Evolutionary conservation across 306 rosid species (phyloP).

Genomic region (Fagus crenata): DNA sequence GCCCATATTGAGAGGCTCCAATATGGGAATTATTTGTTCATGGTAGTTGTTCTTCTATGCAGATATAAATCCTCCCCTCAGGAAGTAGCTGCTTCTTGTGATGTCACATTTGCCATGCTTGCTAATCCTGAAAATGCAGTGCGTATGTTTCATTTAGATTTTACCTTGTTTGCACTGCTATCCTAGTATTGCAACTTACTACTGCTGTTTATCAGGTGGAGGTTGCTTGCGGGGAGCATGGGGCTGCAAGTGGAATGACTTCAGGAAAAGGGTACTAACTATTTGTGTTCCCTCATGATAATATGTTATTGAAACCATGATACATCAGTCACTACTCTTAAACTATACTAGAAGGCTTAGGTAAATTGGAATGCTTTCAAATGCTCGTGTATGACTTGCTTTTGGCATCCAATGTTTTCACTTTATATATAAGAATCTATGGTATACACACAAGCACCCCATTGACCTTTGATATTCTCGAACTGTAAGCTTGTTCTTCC

Average conservation of each 20-base stretch:
- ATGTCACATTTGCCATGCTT: constrained; percentile 96
- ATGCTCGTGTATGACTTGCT: not conserved
- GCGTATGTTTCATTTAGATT: constrained; percentile 41
- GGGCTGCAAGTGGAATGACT: constrained; percentile 76
- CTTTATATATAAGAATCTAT: not conserved
- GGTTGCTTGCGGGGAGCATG: constrained; percentile 84
- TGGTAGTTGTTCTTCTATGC: constrained; percentile 21
- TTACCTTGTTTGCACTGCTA: constrained; percentile 7
- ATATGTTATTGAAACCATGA: not conserved
- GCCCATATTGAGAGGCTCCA: constrained; percentile 1
- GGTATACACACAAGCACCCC: not conserved
- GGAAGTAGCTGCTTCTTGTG: constrained; percentile 92
- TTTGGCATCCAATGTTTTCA: not conserved
- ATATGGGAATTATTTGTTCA: constrained; percentile 10
- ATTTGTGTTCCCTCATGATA: not conserved
- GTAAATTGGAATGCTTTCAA: not conserved
- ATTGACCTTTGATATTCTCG: constrained; percentile 3
- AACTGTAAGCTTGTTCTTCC: constrained; percentile 6
- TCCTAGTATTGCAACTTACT: constrained; percentile 21
- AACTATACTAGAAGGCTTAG: not conserved
- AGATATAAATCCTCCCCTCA: constrained; percentile 82
- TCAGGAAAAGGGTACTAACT: constrained; percentile 82
- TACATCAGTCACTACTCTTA: not conserved
- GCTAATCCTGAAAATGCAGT: constrained; percentile 97
- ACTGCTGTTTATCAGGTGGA: constrained; percentile 49